phyloP scores from a whole-genome alignment of 306 rosid species.

The Fragaria iinumae region DNA sequence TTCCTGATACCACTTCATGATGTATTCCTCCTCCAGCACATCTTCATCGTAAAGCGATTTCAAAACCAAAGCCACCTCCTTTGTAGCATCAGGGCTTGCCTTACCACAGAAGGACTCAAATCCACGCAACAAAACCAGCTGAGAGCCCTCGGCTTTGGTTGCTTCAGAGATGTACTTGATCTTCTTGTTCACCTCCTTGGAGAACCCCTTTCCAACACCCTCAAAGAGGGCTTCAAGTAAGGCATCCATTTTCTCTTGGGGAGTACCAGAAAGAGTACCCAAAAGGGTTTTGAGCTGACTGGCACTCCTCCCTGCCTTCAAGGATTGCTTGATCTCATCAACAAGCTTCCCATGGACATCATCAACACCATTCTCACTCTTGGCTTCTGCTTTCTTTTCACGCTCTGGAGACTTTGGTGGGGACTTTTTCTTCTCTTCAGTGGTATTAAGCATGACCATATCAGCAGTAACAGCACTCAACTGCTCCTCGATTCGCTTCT shows the following conservation, averaged over 20 bases:
- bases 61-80: constrained; percentile 54
- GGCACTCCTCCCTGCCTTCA: constrained; percentile 42
- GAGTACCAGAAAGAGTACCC: constrained; percentile 44
- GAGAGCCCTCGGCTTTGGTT: constrained; percentile 40
- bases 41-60: constrained; percentile 49
- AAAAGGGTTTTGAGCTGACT: constrained; percentile 44
- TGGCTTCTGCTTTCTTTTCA: constrained; percentile 15
- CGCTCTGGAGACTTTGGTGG: constrained; percentile 39
- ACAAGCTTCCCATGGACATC: constrained; percentile 24
- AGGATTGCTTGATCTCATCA: constrained; percentile 39
- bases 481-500: constrained; percentile 73
- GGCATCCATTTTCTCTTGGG: constrained; percentile 55
- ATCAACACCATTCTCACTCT: constrained; percentile 34
- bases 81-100: constrained; percentile 36
- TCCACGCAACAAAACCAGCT: constrained; percentile 38
- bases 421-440: constrained; percentile 45
- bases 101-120: constrained; percentile 39
- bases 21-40: constrained; percentile 42
- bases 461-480: constrained; percentile 68
- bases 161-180: constrained; percentile 48
- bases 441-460: constrained; percentile 72
- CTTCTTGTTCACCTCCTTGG: constrained; percentile 51
- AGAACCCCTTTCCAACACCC: constrained; percentile 57
- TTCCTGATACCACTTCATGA: constrained; percentile 47
- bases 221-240: constrained; percentile 49